A percentile compares a stretch with the other conserved stretches of the same genome.
Conservation (phyloP, 148 eudicot species). For the Cornus florida region DNA sequence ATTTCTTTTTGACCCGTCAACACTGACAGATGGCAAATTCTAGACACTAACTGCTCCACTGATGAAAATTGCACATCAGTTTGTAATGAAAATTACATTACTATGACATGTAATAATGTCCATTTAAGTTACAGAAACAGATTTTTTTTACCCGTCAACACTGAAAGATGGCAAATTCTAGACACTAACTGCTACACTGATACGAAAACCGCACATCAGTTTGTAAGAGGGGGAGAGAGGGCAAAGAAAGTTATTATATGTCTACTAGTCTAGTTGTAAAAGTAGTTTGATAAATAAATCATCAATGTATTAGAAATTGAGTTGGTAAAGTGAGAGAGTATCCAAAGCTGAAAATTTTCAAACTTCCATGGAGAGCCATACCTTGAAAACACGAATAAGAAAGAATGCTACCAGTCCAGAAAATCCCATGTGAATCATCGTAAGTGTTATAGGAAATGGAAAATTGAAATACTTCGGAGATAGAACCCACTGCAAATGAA, state of each 20-base stretch:
- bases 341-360: neutral
- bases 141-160: neutral
- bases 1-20: neutral
- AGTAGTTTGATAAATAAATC: neutral
- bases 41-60: neutral
- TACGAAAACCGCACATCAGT: neutral
- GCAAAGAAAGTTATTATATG: neutral
- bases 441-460: constrained; percentile 92
- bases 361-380: constrained; percentile 21
- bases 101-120: too few relatives aligned
- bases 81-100: neutral
- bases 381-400: constrained; percentile 95
- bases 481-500: constrained; percentile 91
- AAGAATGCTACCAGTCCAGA: constrained; percentile 89
- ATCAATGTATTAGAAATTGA: neutral
- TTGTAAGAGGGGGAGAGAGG: neutral
- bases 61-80: neutral
- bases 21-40: neutral
- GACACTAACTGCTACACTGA: neutral
- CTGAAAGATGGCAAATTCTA: neutral
- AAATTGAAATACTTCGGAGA: constrained; percentile 98
- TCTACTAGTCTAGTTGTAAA: neutral
- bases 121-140: neutral
- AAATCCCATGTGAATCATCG: constrained; percentile 99
- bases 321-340: neutral